Conservation (phyloP, 257 asterid genomes). For the Solanum gracilifrons region DNA sequence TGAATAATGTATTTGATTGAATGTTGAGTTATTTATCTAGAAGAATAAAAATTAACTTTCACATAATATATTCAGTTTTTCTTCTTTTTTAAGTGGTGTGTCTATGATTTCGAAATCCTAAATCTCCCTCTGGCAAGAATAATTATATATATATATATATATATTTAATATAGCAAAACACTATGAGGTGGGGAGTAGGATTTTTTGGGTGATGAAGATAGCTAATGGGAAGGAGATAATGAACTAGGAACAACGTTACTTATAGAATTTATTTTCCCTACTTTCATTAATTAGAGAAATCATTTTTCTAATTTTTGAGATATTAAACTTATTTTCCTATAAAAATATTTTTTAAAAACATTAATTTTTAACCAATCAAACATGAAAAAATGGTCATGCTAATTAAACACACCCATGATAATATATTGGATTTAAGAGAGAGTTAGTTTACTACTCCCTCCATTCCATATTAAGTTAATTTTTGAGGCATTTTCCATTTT, state of each 20-base stretch:
- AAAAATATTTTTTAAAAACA: background rate
- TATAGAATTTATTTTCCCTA: background rate
- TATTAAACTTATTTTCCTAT: background rate
- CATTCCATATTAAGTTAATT: too few relatives aligned
- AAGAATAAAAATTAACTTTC: background rate
- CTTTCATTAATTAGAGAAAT: background rate
- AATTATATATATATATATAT: background rate
- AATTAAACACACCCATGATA: background rate
- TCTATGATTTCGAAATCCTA: background rate
- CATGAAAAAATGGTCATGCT: background rate
- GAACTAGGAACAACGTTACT: background rate
- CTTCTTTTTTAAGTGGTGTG: background rate
- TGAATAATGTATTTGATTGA: background rate
- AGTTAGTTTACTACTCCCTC: background rate
- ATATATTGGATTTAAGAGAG: background rate
- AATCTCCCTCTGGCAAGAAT: accelerated
- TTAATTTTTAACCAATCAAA: background rate
- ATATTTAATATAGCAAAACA: background rate
- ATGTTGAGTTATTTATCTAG: background rate
- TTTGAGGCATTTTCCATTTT: too few relatives aligned
- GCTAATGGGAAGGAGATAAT: background rate
- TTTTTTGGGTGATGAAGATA: accelerated
- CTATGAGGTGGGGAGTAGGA: background rate
- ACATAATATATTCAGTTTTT: background rate
- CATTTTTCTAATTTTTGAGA: background rate